Base-by-base conservation (phyloP, 2,329 filamentous ascomycete genomes). In the Microthyrium microscopicum region DNA sequence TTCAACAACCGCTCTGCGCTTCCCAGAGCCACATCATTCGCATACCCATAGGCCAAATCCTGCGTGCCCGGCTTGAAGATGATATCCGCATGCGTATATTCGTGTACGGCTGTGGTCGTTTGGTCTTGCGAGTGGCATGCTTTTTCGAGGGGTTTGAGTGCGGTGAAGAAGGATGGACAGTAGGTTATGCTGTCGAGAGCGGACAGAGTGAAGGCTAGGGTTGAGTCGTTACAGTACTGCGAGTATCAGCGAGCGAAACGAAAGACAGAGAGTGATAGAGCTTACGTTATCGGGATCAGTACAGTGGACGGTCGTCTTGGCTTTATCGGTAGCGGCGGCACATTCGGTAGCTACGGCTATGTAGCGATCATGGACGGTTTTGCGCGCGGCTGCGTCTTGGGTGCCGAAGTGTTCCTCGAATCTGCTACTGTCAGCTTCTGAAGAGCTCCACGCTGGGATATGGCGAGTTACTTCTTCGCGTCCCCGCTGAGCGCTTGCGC, bases 381-480 rank as follows among this genome's bases (percentile, higher is more conserved):
- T 57, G 26, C 64, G 62, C 7, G 57, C 58, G 3, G 51, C 39
- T n/a, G 50, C 40, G 9, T 55, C 51, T 19, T 64, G 65, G 1
- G 64, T 64, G 54, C 73, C 76, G 63, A 77, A 80, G 59, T 73
- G 77, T 46, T 73, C 68, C 22, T 50, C 52, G 43, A 75, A 40
- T 22, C 30, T 36, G 26, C 8, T 29, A 12, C 22, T 25, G 9
- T 13, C 9, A 9, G 22, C 9, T 25, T 25, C 9, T 9, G 22
- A 25, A 9, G 9, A 12, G 22, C 12, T 9, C 9, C 12, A 25
- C 12, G 22, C 22, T 25, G 22, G 12, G 9, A 29, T 12, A 29
- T 9, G 8, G 8, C 11, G 8, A 34, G 29, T 17, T 19, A 53
- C 45, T 62, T 70, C 42, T 55, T 51, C 3, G 60, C 57, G 0